Evolutionary conservation across 306 rosid species (phyloP), one percentile per base, ranked within the genome.

Genomic region (Rosa chinensis): DNA sequence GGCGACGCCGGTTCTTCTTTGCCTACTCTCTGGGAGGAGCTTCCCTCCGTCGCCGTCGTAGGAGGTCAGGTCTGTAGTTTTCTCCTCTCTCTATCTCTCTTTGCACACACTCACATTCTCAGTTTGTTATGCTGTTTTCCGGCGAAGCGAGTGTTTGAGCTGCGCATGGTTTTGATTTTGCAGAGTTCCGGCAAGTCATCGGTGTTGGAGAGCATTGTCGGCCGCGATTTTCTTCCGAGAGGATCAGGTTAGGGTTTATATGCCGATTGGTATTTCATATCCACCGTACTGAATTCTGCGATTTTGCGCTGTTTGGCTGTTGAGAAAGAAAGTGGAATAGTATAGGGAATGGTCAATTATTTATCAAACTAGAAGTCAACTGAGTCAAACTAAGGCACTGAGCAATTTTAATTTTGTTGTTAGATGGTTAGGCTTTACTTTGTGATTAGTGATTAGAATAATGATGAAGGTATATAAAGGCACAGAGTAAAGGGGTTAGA

Each of bases 141-240:
- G 23, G 39, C 67, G 48, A 5, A 70, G 16, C 17, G 40, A 58
- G 9, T 5, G 28, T 39, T 49, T 66, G 44, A 44, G 78, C 21
- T 79, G 70, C 21, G 18, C 32, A 28, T 72, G 76, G 62, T 0
- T 79, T 82, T 80, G 25, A n/a, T 72, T 77, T n/a, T 81, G 83
- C 86, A 93, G 97, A 89, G 94, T 78, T 90, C 96, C 55, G 94
- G 97, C 77, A 93, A 89, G 77, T 93, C 96, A 0, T 93, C 96
- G 20, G 97, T 86, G 59, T 81, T 92, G 68, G 97, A 90, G 88
- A 86, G 97, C 79, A 82, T 92, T n/a, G 94, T 92, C 20, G 96
- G 96, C 56, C 97, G 94, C 48, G 97, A 90, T 84, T 90, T 92
- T 89, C 97, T 92, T 25, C 97, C 97, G 3, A 79, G 97, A 55